phyloP scores from a whole-genome alignment of 768 basidiomycete genomes.

The Macrolepiota albuminosa region DNA sequence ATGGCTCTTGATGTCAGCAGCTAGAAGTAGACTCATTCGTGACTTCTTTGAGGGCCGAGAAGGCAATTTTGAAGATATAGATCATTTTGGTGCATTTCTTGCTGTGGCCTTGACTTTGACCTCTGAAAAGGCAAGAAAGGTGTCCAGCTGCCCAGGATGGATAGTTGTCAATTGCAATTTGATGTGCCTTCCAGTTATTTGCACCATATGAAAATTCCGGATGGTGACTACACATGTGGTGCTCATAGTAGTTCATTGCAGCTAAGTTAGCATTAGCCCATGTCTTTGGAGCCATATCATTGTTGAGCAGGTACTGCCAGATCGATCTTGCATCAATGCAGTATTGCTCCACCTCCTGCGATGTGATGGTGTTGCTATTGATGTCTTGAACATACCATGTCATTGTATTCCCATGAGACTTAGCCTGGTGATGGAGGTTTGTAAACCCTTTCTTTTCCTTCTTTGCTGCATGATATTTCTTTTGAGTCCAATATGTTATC shows the following conservation, averaged over 20 bases:
- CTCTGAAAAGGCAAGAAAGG: not conserved
- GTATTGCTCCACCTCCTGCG: too few relatives aligned
- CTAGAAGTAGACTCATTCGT: not conserved
- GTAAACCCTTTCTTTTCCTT: too few relatives aligned
- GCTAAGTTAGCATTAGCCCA: not conserved
- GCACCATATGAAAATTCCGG: constrained; percentile 4
- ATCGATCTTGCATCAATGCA: not conserved
- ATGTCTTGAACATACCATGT: too few relatives aligned
- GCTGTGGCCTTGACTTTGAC: not conserved
- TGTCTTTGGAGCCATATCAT: not conserved
- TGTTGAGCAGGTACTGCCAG: not conserved
- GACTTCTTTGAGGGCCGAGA: not conserved
- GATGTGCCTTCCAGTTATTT: constrained; percentile 8
- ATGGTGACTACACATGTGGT: constrained; percentile 4
- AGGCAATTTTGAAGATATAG: not conserved
- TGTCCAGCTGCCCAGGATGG: not conserved
- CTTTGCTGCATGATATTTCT: too few relatives aligned
- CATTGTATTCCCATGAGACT: too few relatives aligned
- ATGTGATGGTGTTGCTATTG: too few relatives aligned
- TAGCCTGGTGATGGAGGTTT: too few relatives aligned
- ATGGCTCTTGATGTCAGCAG: not conserved
- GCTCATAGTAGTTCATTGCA: constrained; percentile 7
- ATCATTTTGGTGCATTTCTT: not conserved
- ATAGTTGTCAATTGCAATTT: constrained; percentile 7
- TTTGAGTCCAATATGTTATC: too few relatives aligned